Conservation (phyloP, 257 asterid species). For the Nicotiana noctiflora region DNA sequence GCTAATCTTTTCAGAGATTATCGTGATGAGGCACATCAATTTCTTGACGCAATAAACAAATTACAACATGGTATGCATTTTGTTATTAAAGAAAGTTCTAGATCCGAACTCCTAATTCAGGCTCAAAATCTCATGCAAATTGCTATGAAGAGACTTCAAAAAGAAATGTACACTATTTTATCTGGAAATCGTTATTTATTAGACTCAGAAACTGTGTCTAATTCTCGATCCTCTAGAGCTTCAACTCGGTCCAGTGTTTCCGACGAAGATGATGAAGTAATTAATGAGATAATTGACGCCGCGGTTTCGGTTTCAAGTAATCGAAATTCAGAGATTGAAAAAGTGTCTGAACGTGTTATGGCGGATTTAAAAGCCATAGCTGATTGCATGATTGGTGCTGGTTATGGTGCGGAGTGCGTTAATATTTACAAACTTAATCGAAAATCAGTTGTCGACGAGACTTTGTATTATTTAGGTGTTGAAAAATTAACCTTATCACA, state of each 20-base stretch:
- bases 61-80: slow-evolving; percentile 52
- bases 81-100: slow-evolving; percentile 28
- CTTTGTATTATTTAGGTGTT: slow-evolving; percentile 60
- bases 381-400: slow-evolving; percentile 60
- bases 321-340: background rate
- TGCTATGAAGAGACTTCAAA: slow-evolving; percentile 59
- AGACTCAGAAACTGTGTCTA: slow-evolving; percentile 49
- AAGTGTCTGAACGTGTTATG: slow-evolving; percentile 28
- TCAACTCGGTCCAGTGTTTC: slow-evolving; percentile 31
- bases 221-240: slow-evolving; percentile 17
- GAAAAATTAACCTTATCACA: slow-evolving; percentile 44
- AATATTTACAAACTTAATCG: slow-evolving; percentile 49
- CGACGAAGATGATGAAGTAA: slow-evolving; percentile 32
- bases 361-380: slow-evolving; percentile 56
- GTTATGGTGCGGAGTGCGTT: slow-evolving; percentile 64
- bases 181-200: slow-evolving; percentile 38
- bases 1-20: slow-evolving; percentile 32
- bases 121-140: slow-evolving; percentile 61
- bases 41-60: slow-evolving; percentile 37
- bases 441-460: slow-evolving; percentile 66
- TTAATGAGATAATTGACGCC: slow-evolving; percentile 12
- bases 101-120: slow-evolving; percentile 35
- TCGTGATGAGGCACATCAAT: slow-evolving; percentile 30
- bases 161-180: slow-evolving; percentile 47
- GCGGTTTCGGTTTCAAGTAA: background rate